Evolutionary conservation across 139 green algal species (phyloP), one percentile per base, ranked within the genome.

Genomic region (Chlorella sp.): DNA sequence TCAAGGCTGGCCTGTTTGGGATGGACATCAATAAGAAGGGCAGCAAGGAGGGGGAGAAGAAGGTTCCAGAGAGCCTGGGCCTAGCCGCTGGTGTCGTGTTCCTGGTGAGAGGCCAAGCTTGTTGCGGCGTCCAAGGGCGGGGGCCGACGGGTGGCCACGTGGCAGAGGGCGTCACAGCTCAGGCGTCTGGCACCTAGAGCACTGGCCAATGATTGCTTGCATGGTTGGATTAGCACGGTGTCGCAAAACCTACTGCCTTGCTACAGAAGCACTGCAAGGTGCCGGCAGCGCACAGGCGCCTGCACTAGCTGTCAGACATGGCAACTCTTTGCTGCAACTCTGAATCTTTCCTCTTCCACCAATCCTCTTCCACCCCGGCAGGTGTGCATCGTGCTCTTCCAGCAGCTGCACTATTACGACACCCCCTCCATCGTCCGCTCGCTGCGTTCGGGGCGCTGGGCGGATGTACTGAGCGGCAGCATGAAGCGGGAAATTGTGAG

Each of bases 1-100:
- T 95, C 66, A 88, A 88, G 66, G 81, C 86, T 14, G 95, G 95
- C n/a, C 96, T 99, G 32, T 97, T 91, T 77, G 97, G 97, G 28
- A 94, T 97, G 71, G 97, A 99, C 88, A 95, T 99, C 84, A 98
- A 98, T 89, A 99, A 99, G 91, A 96, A 95, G 88, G 97, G 97
- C 68, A 89, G 66, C 4, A 87, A 93, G 36, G 94, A 88, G 22
- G 97, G 96, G 19, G 96, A 98, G 9, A 94, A 95, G 60, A 93
- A 93, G 28, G 94, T 98, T 57, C 98, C 98, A 26, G 98, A 99
- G 89, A 95, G 96, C 2, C 92, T 96, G 0, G 98, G 98, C 2
- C 95, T 99, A 26, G 98, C 96, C 0, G 92, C 96, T 14, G 97
- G 96, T n/a, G 95, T 97, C n/a, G 94, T 99, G 0, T 99, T 97